These are phyloP conservation scores for Umbelopsis sp. DNA, from an alignment of 192 early-diverging fungal genomes.

Conservation along the genomic window DNA sequence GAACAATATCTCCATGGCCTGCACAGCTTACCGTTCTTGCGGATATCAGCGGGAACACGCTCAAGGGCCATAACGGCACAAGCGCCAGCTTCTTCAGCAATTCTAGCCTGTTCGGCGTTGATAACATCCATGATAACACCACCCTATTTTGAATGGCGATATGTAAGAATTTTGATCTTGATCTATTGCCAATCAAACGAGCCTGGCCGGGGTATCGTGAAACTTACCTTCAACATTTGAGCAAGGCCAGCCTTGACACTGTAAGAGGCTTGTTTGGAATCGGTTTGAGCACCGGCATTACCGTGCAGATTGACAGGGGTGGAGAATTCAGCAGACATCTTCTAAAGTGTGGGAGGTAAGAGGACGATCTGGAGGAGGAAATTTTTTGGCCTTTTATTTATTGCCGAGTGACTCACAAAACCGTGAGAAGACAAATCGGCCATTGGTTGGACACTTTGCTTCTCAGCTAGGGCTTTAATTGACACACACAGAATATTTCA, in stretches of 20 bases:
- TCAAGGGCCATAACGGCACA: constrained; percentile 97
- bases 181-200: background rate
- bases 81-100: constrained; percentile 97
- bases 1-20: background rate
- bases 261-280: constrained; percentile 56
- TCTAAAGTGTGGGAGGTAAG: background rate
- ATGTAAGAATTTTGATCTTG: background rate
- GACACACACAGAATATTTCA: background rate
- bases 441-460: constrained; percentile 10
- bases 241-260: constrained; percentile 95
- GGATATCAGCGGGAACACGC: constrained; percentile 98
- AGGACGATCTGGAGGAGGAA: constrained; percentile 10
- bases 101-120: constrained; percentile 95
- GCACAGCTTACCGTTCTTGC: constrained; percentile 75
- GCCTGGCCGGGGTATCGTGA: background rate
- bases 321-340: constrained; percentile 42
- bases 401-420: constrained; percentile 1
- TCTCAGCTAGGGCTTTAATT: background rate
- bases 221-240: constrained; percentile 92
- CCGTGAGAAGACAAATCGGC: constrained; percentile 11
- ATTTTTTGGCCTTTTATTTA: constrained; percentile 5
- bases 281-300: constrained; percentile 33
- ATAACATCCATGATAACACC: constrained; percentile 99
- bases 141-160: constrained; percentile 57
- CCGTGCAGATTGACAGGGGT: constrained; percentile 50